Evolutionary conservation across 352 stramenopile genomes (phyloP).

Genomic region (Thalassiosira mediterranea): DNA sequence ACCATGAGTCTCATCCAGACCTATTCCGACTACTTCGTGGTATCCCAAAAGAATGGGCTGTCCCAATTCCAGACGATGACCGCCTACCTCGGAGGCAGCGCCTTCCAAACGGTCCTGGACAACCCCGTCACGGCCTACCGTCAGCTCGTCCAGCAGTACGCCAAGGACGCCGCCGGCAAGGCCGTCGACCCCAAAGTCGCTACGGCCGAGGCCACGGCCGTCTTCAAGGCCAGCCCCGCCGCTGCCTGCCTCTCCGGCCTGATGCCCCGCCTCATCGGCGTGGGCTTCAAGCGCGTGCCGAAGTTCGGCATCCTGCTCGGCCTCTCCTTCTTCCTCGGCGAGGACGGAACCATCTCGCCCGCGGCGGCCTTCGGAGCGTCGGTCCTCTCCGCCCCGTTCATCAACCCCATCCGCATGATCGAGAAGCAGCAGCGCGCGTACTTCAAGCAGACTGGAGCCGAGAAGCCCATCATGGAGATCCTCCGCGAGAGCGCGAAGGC

Average conservation of each 20-base stretch:
- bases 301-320: slow-evolving; percentile 85
- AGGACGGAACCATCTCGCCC: slow-evolving; percentile 59
- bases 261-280: slow-evolving; percentile 78
- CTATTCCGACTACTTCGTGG: slow-evolving; percentile 76
- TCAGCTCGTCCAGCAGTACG: slow-evolving; percentile 85
- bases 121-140: slow-evolving; percentile 85
- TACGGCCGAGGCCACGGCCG: slow-evolving; percentile 68
- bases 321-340: slow-evolving; percentile 83
- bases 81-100: slow-evolving; percentile 81
- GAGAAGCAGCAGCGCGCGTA: slow-evolving; percentile 86
- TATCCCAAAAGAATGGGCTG: slow-evolving; percentile 78
- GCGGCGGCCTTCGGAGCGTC: slow-evolving; percentile 75
- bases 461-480: slow-evolving; percentile 85
- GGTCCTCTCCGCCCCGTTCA: slow-evolving; percentile 82
- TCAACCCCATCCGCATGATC: slow-evolving; percentile 87
- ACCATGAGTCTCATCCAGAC: slow-evolving; percentile 43
- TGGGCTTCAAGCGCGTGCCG: slow-evolving; percentile 85
- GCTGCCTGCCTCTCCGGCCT: slow-evolving; percentile 70
- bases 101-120: slow-evolving; percentile 84
- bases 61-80: slow-evolving; percentile 85
- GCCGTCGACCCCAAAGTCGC: slow-evolving; percentile 82
- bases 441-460: slow-evolving; percentile 81
- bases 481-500: slow-evolving; percentile 77
- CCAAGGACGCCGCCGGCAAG: slow-evolving; percentile 82
- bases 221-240: slow-evolving; percentile 74